These are phyloP conservation scores for Hypoxylon fuscum DNA, from an alignment of 495 filamentous ascomycete species.

Conservation along the genomic window DNA sequence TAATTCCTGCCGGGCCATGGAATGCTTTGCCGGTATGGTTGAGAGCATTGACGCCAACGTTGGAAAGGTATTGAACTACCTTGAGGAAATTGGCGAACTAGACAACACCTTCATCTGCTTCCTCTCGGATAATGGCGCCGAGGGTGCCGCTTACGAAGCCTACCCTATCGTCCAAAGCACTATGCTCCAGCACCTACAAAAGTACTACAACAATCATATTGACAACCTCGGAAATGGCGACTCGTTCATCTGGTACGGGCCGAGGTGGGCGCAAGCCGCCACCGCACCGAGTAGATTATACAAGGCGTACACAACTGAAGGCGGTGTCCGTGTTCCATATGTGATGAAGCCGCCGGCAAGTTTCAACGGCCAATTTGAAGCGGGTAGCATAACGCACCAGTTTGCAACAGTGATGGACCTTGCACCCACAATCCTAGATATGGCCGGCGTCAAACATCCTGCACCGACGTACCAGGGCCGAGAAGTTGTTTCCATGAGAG, in stretches of 20 bases:
- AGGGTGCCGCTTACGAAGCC: constrained; percentile 70
- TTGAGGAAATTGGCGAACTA: constrained; percentile 65
- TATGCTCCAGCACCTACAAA: constrained; percentile 63
- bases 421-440: constrained; percentile 67
- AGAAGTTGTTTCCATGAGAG: constrained; percentile 67
- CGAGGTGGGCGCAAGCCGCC: constrained; percentile 72
- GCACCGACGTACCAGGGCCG: constrained; percentile 65
- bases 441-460: constrained; percentile 69
- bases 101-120: constrained; percentile 73
- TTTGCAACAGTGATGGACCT: constrained; percentile 74
- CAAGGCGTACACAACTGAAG: constrained; percentile 72
- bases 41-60: constrained; percentile 70
- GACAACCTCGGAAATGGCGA: constrained; percentile 69
- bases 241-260: constrained; percentile 73
- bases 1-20: constrained; percentile 66
- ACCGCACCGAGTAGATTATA: constrained; percentile 69
- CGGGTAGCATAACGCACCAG: constrained; percentile 61
- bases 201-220: constrained; percentile 69
- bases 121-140: constrained; percentile 72
- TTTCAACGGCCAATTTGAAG: constrained; percentile 44
- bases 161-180: constrained; percentile 63
- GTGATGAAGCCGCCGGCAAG: constrained; percentile 55
- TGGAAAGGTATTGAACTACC: constrained; percentile 67
- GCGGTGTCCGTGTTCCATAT: constrained; percentile 68
- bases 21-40: constrained; percentile 70